Percentiles rank a stretch among this genome's conserved stretches.
Conservation (phyloP, 768 basidiomycete species). For the Favolaschia claudopus region DNA sequence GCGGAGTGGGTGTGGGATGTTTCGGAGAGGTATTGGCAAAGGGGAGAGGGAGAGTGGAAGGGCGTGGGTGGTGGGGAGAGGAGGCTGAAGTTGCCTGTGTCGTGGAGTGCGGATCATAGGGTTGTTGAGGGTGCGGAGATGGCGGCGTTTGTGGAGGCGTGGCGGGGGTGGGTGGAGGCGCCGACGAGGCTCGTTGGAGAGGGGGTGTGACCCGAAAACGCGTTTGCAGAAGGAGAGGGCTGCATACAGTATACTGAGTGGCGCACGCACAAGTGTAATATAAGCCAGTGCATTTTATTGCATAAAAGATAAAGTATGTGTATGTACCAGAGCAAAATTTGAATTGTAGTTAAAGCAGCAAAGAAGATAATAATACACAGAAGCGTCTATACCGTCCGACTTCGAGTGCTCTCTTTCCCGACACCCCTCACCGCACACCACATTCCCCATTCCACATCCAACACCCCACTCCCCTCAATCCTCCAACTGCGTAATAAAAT, state of each 20-base stretch:
- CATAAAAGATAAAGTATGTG: no score
- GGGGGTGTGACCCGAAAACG: conserved; percentile 49
- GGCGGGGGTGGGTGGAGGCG: conserved; percentile 81
- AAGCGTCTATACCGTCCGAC: no score
- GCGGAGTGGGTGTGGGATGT: conserved; percentile 25
- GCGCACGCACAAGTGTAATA: no score
- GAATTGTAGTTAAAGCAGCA: no score
- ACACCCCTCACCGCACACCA: no score
- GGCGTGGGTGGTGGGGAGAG: conserved; percentile 22
- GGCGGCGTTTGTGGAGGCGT: conserved; percentile 86
- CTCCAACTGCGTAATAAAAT: not conserved
- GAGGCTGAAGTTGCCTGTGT: conserved; percentile 54
- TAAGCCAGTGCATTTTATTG: not conserved
- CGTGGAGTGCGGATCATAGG: conserved; percentile 89
- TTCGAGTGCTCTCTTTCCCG: no score
- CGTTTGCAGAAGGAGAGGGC: no score
- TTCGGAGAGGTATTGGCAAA: conserved; percentile 8
- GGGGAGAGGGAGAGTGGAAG: conserved; percentile 35
- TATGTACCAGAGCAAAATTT: no score
- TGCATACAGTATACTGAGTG: no score
- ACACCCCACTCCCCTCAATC: not conserved
- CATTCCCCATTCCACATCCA: no score
- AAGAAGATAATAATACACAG: no score
- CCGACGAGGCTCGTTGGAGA: conserved; percentile 75
- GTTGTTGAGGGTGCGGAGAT: conserved; percentile 91